Base-by-base conservation (phyloP, 345 rosid genomes). In the Murraya paniculata region DNA sequence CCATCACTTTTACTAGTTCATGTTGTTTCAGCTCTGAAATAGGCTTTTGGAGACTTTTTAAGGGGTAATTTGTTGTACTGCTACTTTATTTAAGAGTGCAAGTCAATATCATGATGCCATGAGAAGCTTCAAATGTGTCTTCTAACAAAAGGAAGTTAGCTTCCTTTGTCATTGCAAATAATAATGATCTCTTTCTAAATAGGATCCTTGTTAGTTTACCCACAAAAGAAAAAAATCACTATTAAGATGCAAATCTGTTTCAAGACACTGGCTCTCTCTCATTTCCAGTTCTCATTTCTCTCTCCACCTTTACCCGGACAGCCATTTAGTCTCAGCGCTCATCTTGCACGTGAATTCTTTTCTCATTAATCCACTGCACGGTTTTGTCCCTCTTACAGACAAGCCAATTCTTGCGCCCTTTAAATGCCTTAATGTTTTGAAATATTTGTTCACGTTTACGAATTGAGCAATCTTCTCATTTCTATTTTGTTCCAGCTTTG, bases 211-310 rank as follows among this genome's bases (percentile, higher is more conserved):
- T 73, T 74, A 76, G 66, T 24, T 75, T 82, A 31, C 89, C 83
- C 0, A 27, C 66, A 31, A 82, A 72, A 76, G 50, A 41, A 2
- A 41, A 41, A 41, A 41, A 41, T 75, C 83, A 13, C 61, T 84
- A 4, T 33, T 82, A 25, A 80, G 64, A 74, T 86, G 84, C 78
- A 78, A 81, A 38, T 76, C 53, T 3, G 82, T 84, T 2, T 84
- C 89, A 6, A 84, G 80, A 21, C 67, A 78, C 14, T 80, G 87
- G 85, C 50, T 75, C 3, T 77, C 77, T 68, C 68, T 84, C 73
- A 82, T 86, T 38, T 68, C 85, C 1, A 60, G 73, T n/a, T 81
- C 85, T 24, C 6, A 57, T 28, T 82, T 84, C 69, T 68, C 71
- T 59, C 77, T 9, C 18, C 33, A n/a, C 55, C 71, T 59, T 13